A percentile compares a stretch with the other conserved stretches of the same genome.
Conservation (phyloP, 345 rosid genomes). For the Alliaria petiolata region DNA sequence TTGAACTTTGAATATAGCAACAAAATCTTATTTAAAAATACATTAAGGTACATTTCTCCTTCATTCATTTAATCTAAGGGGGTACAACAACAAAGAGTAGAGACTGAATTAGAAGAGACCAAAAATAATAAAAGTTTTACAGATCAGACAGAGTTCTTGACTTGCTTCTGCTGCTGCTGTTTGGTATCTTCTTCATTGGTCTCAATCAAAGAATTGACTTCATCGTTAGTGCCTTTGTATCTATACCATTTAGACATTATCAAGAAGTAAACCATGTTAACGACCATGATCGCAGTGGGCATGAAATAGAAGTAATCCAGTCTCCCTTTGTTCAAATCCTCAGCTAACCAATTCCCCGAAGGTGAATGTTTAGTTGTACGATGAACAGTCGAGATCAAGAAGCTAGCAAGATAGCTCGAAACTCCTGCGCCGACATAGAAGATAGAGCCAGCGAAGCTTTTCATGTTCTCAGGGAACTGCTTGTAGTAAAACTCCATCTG, state of each 20-base stretch:
- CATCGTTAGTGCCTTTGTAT: constrained; percentile 25
- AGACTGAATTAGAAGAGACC: background rate
- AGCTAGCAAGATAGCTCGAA: constrained; percentile 42
- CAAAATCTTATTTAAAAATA: background rate
- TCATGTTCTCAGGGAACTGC: constrained; percentile 55
- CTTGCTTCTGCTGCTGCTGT: constrained; percentile 8
- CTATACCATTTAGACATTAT: constrained; percentile 36
- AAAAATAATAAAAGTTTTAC: background rate
- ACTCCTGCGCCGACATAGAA: constrained; percentile 26
- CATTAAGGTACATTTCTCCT: background rate
- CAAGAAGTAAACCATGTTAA: constrained; percentile 37
- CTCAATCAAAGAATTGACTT: constrained; percentile 9
- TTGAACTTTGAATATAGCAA: background rate
- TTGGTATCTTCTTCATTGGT: constrained; percentile 23
- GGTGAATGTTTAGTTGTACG: constrained; percentile 24
- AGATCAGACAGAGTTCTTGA: constrained; percentile 26
- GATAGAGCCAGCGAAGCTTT: constrained; percentile 38
- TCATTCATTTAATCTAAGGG: background rate
- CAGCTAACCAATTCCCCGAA: constrained; percentile 35
- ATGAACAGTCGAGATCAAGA: constrained; percentile 35
- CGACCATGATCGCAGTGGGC: constrained; percentile 28
- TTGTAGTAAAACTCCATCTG: constrained; percentile 51
- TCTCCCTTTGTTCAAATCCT: constrained; percentile 42
- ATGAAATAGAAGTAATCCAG: constrained; percentile 43
- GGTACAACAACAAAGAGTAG: constrained; percentile 5